phyloP scores from a whole-genome alignment of 345 rosid genomes.

The Leavenworthia alabamica region DNA sequence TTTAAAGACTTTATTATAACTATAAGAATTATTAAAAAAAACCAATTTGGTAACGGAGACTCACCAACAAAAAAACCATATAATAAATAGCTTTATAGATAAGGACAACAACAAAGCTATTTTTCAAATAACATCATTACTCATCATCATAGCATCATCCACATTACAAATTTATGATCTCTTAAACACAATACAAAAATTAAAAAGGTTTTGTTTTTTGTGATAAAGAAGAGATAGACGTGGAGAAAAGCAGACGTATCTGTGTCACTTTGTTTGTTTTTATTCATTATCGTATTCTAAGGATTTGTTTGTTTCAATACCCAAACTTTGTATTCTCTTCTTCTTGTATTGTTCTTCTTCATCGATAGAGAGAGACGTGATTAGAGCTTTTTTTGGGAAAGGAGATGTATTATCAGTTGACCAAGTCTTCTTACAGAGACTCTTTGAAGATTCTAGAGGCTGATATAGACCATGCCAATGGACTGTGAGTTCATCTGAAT shows the following conservation, averaged over 20 bases:
- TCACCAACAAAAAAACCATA: constrained; percentile 12
- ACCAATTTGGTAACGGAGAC: constrained; percentile 23
- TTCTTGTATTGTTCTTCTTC: neutral
- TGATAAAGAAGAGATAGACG: no score
- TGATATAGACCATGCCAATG: constrained; percentile 82
- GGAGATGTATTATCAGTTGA: constrained; percentile 47
- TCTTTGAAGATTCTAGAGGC: constrained; percentile 74
- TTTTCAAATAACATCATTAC: no score
- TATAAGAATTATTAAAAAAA: neutral
- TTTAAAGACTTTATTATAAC: no score
- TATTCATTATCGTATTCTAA: no score
- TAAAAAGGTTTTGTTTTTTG: no score
- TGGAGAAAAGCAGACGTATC: no score
- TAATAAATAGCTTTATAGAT: constrained; percentile 18
- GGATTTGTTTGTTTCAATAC: constrained; percentile 6
- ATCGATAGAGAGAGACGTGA: neutral
- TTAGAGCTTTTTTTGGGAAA: neutral
- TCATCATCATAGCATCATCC: constrained; percentile 20
- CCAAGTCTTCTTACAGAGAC: constrained; percentile 61
- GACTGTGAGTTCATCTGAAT: constrained; percentile 51
- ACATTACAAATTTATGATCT: neutral
- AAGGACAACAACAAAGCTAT: no score
- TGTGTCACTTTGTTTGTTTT: no score
- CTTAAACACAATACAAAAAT: constrained; percentile 5
- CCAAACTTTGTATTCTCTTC: constrained; percentile 14